phyloP scores from a whole-genome alignment of 176 grass and related monocot species.

The Cenchrus fungigraminus region DNA sequence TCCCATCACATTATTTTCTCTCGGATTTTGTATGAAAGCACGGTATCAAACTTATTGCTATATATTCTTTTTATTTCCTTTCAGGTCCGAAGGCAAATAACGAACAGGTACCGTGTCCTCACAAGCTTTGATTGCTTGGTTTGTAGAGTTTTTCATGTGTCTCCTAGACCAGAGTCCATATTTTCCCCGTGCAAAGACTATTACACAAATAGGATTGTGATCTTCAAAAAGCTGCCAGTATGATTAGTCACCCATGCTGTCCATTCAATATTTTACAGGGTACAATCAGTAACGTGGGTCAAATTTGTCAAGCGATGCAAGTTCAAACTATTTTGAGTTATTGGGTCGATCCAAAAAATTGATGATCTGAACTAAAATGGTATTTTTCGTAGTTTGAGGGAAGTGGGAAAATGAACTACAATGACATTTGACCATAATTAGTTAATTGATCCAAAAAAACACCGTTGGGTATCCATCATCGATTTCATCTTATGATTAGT shows the following conservation, averaged over 20 bases:
- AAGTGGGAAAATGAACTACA: too few species aligned
- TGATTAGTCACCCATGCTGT: neutral
- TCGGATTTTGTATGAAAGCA: conserved; percentile 9
- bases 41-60: conserved; percentile 33
- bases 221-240: neutral
- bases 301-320: neutral
- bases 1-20: neutral
- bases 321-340: too few species aligned
- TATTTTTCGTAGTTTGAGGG: too few species aligned
- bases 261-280: conserved; percentile 25
- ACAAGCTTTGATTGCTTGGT: conserved; percentile 12
- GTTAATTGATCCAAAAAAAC: too few species aligned
- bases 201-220: neutral
- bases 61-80: conserved; percentile 31
- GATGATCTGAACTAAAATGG: too few species aligned
- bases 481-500: too few species aligned
- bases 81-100: conserved; percentile 62
- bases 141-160: conserved; percentile 5
- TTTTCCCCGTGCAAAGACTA: conserved; percentile 23
- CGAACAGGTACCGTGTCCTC: conserved; percentile 53
- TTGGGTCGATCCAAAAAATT: too few species aligned
- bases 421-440: too few species aligned
- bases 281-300: neutral
- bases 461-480: too few species aligned
- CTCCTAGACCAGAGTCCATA: conserved; percentile 17